Base-by-base conservation (phyloP, 345 rosid genomes). In the Rubroshorea leprosula region DNA sequence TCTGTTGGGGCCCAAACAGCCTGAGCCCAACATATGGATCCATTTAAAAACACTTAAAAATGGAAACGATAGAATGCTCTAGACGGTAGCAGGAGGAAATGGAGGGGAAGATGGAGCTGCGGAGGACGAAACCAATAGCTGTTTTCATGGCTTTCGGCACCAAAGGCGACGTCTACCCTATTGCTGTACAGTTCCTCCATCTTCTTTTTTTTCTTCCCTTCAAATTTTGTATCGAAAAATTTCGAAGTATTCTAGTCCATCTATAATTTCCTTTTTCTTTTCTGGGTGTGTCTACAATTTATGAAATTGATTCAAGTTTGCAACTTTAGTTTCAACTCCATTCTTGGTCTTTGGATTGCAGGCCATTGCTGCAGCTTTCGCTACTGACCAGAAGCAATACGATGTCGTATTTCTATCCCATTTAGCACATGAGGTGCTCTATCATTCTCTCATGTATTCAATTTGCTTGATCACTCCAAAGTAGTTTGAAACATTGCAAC, bases 101-200 rank as follows among this genome's bases (percentile, higher is more conserved):
- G 31, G 31, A 27, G 31, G 31, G 31, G 50, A 56, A 60, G 61
- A 43, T 23, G 59, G 70, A 53, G 51, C 29, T 55, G 25, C 60
- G 48, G 78, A 70, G 80, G 57, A 74, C 72, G 54, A 73, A 61
- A 57, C 72, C 80, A 9, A 61, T 77, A 17, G 96, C 91, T 35
- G 69, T 80, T 23, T 85, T 87, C 80, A 83, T 90, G 81, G 91
- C 89, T 62, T 90, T 90, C 16, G 96, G 97, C 16, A 87, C 94
- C 58, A 73, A 81, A 72, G 96, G 94, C 54, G 97, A 87, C 75
- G 89, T 83, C 14, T 76, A 77, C 63, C 94, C 97, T 29, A 70
- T 85, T 23, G 87, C 94, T 47, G 97, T 90, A 78, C 61, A 60
- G 57, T 38, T 51, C 47, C 54, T 22, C 22, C 54, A 22, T 50